Percentiles rank a stretch among this genome's conserved stretches.
Conservation (phyloP, 1,284 basidiomycete species). For the Hemileia vastatrix region DNA sequence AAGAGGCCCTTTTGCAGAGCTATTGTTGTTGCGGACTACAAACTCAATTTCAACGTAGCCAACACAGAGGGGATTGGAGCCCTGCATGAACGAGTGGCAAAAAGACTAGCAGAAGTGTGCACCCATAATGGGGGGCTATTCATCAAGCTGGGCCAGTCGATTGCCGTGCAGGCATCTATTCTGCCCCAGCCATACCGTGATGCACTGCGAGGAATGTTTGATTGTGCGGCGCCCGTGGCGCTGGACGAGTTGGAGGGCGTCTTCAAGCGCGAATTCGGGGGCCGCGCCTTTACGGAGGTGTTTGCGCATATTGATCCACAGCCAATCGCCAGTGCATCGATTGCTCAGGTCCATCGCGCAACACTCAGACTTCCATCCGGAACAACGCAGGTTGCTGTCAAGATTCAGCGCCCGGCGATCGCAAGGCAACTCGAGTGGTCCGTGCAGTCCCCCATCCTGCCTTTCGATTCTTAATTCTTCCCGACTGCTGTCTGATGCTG, state of each 20-base stretch:
- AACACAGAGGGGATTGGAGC: constrained; percentile 59
- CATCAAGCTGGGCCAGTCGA: constrained; percentile 66
- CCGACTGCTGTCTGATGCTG: neutral
- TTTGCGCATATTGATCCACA: constrained; percentile 66
- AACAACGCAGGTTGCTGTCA: constrained; percentile 61
- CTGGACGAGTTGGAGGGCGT: constrained; percentile 61
- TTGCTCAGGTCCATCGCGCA: constrained; percentile 79
- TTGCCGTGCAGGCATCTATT: constrained; percentile 70
- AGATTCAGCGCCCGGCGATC: constrained; percentile 81
- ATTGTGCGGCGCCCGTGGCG: constrained; percentile 71
- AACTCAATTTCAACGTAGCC: constrained; percentile 64
- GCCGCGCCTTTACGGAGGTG: constrained; percentile 57
- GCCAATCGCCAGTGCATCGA: constrained; percentile 71
- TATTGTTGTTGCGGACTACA: constrained; percentile 47
- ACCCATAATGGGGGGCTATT: constrained; percentile 74
- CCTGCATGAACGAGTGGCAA: constrained; percentile 69
- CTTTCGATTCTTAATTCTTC: neutral
- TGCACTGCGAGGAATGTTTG: constrained; percentile 70
- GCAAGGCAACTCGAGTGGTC: constrained; percentile 63
- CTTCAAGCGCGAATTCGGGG: constrained; percentile 61
- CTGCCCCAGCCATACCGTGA: constrained; percentile 69
- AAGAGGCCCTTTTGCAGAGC: neutral
- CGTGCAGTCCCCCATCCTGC: neutral
- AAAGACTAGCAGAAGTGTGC: constrained; percentile 63
- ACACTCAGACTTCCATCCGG: constrained; percentile 51